Conservation (phyloP, 257 asterid genomes). For the Petunia secreta region DNA sequence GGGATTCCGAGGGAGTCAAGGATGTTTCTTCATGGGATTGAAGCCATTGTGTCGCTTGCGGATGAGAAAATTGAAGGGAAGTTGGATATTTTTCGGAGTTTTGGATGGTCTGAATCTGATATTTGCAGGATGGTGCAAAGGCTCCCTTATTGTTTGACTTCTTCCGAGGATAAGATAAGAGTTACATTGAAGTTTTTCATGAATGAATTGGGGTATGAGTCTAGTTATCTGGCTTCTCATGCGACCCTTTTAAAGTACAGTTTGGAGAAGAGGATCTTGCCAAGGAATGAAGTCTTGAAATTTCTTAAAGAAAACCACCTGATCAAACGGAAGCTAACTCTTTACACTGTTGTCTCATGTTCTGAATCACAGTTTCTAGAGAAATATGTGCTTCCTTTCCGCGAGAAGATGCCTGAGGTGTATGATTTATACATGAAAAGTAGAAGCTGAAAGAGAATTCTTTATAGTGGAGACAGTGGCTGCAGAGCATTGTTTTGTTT, state of each 20-base stretch:
- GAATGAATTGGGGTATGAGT: constrained; percentile 17
- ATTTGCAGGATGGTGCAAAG: constrained; percentile 19
- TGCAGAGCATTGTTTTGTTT: background rate
- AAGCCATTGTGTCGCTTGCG: background rate
- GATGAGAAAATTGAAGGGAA: constrained; percentile 17
- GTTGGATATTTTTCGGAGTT: constrained; percentile 30
- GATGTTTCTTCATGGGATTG: constrained; percentile 32
- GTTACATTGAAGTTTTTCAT: constrained; percentile 10
- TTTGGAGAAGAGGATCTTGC: constrained; percentile 25
- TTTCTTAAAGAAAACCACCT: constrained; percentile 23
- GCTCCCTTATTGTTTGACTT: constrained; percentile 24
- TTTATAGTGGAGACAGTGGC: background rate
- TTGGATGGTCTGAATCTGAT: constrained; percentile 32
- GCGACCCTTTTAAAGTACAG: constrained; percentile 4
- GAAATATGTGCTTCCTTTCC: constrained; percentile 29
- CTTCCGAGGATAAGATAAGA: constrained; percentile 17
- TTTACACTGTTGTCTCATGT: constrained; percentile 1
- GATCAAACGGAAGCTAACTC: background rate
- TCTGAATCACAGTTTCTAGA: constrained; percentile 17
- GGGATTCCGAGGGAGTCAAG: constrained; percentile 29
- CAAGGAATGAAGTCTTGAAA: constrained; percentile 23
- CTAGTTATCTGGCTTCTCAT: constrained; percentile 18
- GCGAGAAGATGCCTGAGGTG: constrained; percentile 29
- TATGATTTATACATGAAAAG: constrained; percentile 1
- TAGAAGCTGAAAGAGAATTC: background rate